These are phyloP conservation scores for Aureobasidium namibiae DNA, from an alignment of 2,329 filamentous ascomycete genomes.

Conservation along the genomic window DNA sequence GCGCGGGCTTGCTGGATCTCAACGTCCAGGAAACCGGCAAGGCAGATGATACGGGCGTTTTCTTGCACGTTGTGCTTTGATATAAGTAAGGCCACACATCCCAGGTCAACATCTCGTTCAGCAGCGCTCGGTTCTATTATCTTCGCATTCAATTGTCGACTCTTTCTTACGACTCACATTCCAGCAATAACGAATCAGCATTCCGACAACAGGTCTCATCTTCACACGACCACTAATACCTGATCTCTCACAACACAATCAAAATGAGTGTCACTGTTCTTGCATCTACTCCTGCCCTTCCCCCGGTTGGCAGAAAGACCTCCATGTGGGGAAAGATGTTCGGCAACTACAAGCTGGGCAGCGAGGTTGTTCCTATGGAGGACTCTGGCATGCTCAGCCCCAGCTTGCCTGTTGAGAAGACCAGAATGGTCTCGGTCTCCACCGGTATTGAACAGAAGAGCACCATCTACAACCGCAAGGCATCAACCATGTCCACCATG, in stretches of 20 bases:
- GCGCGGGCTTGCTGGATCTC: not conserved
- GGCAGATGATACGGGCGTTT: constrained; percentile 4
- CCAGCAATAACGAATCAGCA: not conserved
- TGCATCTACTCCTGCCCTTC: constrained; percentile 10
- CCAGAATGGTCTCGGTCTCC: not conserved
- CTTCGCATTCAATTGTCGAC: not conserved
- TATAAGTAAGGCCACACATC: constrained; percentile 11
- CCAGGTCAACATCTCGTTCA: not conserved
- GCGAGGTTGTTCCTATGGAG: not conserved
- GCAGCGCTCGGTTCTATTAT: constrained; percentile 8
- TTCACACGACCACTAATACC: not conserved
- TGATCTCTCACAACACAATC: constrained; percentile 7
- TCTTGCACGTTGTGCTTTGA: constrained; percentile 12
- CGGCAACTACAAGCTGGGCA: constrained; percentile 7
- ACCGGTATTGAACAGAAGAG: constrained; percentile 1
- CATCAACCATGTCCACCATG: not conserved
- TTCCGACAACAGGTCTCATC: constrained; percentile 1
- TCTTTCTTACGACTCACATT: not conserved
- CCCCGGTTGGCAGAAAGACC: not conserved
- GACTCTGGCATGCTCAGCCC: constrained; percentile 1
- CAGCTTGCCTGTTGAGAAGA: not conserved
- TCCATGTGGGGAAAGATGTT: constrained; percentile 12
- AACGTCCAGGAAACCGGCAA: constrained; percentile 9
- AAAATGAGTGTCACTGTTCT: constrained; percentile 8
- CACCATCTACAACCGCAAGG: constrained; percentile 1